Evolutionary conservation across 352 stramenopile species (phyloP).

Genomic region (Thalassiosira hispida): DNA sequence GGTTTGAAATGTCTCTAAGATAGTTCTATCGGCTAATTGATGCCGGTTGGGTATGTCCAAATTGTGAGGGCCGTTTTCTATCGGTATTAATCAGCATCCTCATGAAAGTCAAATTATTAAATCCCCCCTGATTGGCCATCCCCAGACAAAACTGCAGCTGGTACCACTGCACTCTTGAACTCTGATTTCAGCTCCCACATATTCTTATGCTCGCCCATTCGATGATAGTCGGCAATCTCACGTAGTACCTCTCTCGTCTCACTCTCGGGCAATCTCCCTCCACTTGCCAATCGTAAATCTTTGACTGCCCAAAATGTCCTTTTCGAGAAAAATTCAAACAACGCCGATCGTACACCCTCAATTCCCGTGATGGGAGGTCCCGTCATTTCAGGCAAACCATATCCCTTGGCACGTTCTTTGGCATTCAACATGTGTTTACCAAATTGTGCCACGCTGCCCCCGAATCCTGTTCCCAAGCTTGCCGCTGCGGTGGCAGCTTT

Average conservation of each 20-base stretch:
- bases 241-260: slow-evolving; percentile 73
- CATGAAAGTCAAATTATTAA: slow-evolving; percentile 5
- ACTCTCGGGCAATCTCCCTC: slow-evolving; percentile 52
- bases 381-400: slow-evolving; percentile 17
- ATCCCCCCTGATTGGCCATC: neutral
- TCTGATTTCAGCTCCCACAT: slow-evolving; percentile 65
- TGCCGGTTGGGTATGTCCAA: too few species aligned
- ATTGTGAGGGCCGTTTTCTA: neutral
- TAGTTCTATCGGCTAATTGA: too few species aligned
- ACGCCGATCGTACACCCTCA: slow-evolving; percentile 56
- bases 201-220: slow-evolving; percentile 79
- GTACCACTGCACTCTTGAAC: slow-evolving; percentile 40
- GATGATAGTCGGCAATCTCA: slow-evolving; percentile 80
- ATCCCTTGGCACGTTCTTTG: slow-evolving; percentile 31
- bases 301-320: slow-evolving; percentile 75
- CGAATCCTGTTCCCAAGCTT: slow-evolving; percentile 64
- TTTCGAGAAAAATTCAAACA: slow-evolving; percentile 81
- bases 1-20: too few species aligned
- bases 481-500: slow-evolving; percentile 56
- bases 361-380: slow-evolving; percentile 38
- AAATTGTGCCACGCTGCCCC: slow-evolving; percentile 70
- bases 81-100: neutral
- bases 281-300: slow-evolving; percentile 66
- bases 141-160: slow-evolving; percentile 5
- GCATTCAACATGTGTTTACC: slow-evolving; percentile 71